Conservation (phyloP, 2,329 filamentous ascomycete genomes). For the Colletotrichum shisoi region DNA sequence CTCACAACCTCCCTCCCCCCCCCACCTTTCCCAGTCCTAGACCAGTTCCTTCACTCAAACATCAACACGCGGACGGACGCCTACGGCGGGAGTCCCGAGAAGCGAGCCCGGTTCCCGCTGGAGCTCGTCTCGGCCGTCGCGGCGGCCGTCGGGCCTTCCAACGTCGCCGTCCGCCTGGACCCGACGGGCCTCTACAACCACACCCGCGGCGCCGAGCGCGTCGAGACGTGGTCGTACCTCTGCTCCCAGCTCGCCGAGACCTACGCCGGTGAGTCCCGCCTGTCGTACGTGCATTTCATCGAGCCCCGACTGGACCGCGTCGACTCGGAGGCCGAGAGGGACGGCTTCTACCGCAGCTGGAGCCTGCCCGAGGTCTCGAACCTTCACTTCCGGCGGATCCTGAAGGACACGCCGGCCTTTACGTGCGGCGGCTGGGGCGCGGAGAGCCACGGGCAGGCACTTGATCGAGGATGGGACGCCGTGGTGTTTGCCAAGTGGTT, state of each 20-base stretch:
- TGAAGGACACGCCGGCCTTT: slow-evolving; percentile 45
- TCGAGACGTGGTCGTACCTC: slow-evolving; percentile 58
- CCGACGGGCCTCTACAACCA: slow-evolving; percentile 58
- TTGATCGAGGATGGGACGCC: slow-evolving; percentile 46
- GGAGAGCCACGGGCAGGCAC: slow-evolving; percentile 43
- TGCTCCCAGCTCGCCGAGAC: slow-evolving; percentile 50
- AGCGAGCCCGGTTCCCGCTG: slow-evolving; percentile 46
- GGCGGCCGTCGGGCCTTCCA: slow-evolving; percentile 44
- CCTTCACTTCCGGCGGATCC: slow-evolving; percentile 43
- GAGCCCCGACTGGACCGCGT: slow-evolving; percentile 59
- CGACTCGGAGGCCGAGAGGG: slow-evolving; percentile 46
- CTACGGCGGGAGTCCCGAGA: slow-evolving; percentile 47
- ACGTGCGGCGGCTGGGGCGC: slow-evolving; percentile 43
- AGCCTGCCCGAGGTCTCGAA: slow-evolving; percentile 44
- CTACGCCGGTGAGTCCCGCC: slow-evolving; percentile 44
- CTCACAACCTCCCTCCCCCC: too few species aligned
- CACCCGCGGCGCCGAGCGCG: slow-evolving; percentile 53
- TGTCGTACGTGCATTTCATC: slow-evolving; percentile 59
- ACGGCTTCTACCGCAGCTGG: slow-evolving; percentile 50
- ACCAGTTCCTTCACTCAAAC: slow-evolving; percentile 42
- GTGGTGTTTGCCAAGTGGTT: slow-evolving; percentile 56
- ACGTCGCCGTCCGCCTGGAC: slow-evolving; percentile 45
- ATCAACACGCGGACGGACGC: slow-evolving; percentile 45
- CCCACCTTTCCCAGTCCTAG: slow-evolving; percentile 12
- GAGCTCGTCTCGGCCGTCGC: slow-evolving; percentile 46